Evolutionary conservation across 169 alveolate genomes (phyloP).

Genomic region (Eimeria sp.): DNA sequence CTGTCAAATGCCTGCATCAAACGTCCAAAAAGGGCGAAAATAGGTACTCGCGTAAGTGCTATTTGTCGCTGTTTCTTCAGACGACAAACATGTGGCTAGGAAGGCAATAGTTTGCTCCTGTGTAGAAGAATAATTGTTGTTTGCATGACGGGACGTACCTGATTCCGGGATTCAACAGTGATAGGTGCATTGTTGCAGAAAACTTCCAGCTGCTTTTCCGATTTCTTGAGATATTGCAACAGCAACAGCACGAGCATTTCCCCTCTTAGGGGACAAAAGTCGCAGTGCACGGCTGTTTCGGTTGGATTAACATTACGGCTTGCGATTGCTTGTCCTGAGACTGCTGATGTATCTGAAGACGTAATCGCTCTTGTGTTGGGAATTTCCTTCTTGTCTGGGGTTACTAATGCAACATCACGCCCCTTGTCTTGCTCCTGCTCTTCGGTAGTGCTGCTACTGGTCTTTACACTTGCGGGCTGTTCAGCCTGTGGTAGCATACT

Average conservation of each 20-base stretch:
- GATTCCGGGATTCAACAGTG: constrained; percentile 56
- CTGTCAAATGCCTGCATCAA: constrained; percentile 50
- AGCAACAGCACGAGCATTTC: constrained; percentile 61
- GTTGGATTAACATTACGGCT: not conserved
- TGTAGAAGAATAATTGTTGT: not conserved
- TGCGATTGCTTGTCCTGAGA: constrained; percentile 12
- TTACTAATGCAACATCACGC: not conserved
- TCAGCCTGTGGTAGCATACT: not conserved
- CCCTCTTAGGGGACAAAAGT: constrained; percentile 61
- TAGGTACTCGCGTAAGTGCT: not conserved
- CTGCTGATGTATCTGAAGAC: not conserved
- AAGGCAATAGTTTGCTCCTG: not conserved
- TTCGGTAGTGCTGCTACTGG: not conserved
- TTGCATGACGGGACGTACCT: not conserved
- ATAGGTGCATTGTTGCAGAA: constrained; percentile 52
- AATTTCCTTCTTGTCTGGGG: not conserved
- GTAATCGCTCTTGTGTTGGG: not conserved
- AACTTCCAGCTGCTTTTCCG: constrained; percentile 47
- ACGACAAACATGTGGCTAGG: not conserved
- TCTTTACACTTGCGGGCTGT: not conserved
- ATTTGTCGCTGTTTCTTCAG: not conserved
- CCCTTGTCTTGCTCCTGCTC: not conserved
- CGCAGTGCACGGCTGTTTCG: constrained; percentile 28
- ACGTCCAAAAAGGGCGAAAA: not conserved
- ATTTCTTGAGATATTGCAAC: constrained; percentile 30